Evolutionary conservation across 257 asterid species (phyloP), one percentile per base, ranked within the genome.

Genomic region (Solanum bukasovii): DNA sequence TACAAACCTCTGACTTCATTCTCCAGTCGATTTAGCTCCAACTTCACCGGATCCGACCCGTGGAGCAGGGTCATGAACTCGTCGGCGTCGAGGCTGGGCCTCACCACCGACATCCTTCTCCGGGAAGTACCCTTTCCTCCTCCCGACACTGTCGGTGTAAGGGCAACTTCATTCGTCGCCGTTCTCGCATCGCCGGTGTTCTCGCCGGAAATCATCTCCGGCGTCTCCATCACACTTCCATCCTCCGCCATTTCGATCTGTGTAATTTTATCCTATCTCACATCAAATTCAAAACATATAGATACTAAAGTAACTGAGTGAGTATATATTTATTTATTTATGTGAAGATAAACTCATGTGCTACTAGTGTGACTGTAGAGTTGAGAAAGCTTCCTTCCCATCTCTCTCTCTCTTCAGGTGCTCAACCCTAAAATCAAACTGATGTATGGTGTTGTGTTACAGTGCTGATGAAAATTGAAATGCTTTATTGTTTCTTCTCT

Each of bases 1-100:
- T 90, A 93, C 98, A 68, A 68, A 96, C 99, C 99, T 96, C 98
- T 94, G 94, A 97, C 96, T 92, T 96, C 99, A 75, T 97, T 97
- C 94, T 97, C 99, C 56, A 97, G 98, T 63, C 99, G 96, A 92
- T 96, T 97, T 88, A 97, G 99, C 96, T 97, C 99, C 91, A 97
- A 27, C 94, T 93, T 96, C 92, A 97, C 99, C 95, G 99, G 99
- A 97, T 97, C 99, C 97, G 99, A 97, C 42, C 99, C 99, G 87
- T 97, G 99, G 85, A 97, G 95, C 88, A 96, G 88, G 92, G 94
- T 97, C 46, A 97, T 88, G 86, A 97, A 96, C 91, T 97, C 99
- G 56, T 97, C 99, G 27, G 98, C 96, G 87, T 97, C 99, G 34
- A 95, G 89, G 77, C 99, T 96, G 14, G 95, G 98, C 92, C 99